phyloP scores from a whole-genome alignment of 2,329 filamentous ascomycete species.

The Sclerotinia subarctica region DNA sequence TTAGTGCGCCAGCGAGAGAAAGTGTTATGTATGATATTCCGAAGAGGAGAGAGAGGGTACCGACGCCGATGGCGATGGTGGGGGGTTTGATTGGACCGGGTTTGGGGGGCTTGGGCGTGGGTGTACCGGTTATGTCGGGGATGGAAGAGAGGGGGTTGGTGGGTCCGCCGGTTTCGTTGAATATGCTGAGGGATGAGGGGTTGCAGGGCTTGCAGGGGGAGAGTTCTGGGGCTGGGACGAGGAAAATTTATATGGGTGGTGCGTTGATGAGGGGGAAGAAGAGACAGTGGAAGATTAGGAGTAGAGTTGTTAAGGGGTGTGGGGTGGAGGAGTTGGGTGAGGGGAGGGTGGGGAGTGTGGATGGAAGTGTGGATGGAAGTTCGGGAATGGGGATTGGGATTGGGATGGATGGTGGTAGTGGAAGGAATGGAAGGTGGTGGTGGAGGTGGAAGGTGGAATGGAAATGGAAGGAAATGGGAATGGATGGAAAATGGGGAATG shows the following conservation, averaged over 20 bases:
- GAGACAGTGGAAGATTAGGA: constrained; percentile 12
- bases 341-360: not conserved
- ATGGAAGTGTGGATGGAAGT: too few relatives aligned
- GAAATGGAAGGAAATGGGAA: too few relatives aligned
- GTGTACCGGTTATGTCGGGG: not conserved
- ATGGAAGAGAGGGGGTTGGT: not conserved
- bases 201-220: not conserved
- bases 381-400: too few relatives aligned
- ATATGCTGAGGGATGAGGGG: not conserved
- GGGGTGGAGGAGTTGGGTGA: not conserved
- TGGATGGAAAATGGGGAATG: too few relatives aligned
- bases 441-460: too few relatives aligned
- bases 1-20: constrained; percentile 1
- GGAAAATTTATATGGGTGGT: not conserved
- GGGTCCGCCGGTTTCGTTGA: constrained; percentile 7
- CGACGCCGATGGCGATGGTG: constrained; percentile 4
- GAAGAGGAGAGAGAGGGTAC: not conserved
- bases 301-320: not conserved
- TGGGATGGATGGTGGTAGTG: too few relatives aligned
- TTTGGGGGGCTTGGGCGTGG: not conserved
- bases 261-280: constrained; percentile 9
- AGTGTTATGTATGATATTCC: not conserved
- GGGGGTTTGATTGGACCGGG: not conserved
- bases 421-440: too few relatives aligned
- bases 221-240: not conserved